These are phyloP conservation scores for Ascochyta lentis DNA, from an alignment of 2,329 filamentous ascomycete genomes.

Conservation along the genomic window DNA sequence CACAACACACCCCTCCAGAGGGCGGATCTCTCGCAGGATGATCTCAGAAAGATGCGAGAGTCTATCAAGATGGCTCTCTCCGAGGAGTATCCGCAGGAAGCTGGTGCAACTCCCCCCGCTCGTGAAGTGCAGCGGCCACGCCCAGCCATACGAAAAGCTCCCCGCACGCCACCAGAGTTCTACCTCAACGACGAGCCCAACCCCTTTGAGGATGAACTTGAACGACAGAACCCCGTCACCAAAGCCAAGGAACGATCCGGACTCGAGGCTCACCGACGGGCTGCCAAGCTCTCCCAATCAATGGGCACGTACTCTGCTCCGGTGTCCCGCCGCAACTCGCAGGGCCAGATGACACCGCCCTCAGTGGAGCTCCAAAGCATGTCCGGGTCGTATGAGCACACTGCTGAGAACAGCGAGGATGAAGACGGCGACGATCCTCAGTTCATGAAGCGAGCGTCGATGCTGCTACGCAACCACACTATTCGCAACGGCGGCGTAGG, in stretches of 20 bases:
- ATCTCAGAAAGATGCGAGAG: constrained; percentile 41
- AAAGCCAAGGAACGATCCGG: constrained; percentile 43
- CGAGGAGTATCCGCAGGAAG: constrained; percentile 33
- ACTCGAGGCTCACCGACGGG: constrained; percentile 44
- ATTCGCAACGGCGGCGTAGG: constrained; percentile 21
- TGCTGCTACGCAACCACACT: constrained; percentile 45
- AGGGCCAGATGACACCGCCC: constrained; percentile 35
- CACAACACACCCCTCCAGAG: constrained; percentile 39
- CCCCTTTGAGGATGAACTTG: constrained; percentile 39
- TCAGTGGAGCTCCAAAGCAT: constrained; percentile 27
- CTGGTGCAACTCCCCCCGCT: constrained; percentile 22
- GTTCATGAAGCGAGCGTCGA: constrained; percentile 52
- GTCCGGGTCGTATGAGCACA: constrained; percentile 26
- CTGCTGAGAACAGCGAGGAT: constrained; percentile 34
- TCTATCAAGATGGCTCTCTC: constrained; percentile 46
- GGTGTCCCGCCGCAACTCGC: constrained; percentile 44
- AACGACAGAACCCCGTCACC: constrained; percentile 15
- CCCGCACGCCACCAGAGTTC: constrained; percentile 44
- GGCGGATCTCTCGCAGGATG: constrained; percentile 45
- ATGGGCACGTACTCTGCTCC: constrained; percentile 48
- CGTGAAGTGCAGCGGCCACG: constrained; percentile 44
- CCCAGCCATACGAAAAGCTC: constrained; percentile 46
- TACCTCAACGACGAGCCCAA: constrained; percentile 43
- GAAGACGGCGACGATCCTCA: constrained; percentile 39
- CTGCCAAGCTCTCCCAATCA: constrained; percentile 43